Evolutionary conservation across 2,329 filamentous ascomycete species (phyloP), one percentile per base, ranked within the genome.

Genomic region (Ophiosphaerella korrae): DNA sequence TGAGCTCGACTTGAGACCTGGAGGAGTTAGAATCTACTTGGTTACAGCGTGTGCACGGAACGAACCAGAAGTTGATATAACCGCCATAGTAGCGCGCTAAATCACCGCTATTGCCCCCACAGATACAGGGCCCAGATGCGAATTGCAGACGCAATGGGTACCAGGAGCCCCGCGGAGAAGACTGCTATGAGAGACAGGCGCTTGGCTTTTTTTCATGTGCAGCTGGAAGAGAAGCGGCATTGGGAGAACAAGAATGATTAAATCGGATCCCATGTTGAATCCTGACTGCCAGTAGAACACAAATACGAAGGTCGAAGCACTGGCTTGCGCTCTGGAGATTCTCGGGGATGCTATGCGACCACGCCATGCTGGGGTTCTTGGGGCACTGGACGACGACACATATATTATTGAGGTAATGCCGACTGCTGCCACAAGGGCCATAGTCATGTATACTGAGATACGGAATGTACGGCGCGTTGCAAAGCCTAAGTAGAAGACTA

Each of bases 401-500:
- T 24, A 11, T 24, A 65, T 47, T 7, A 62, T 55, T 45, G 58
- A 58, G 6, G 41, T 35, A 8, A 60, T 42, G 31, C 51, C 57
- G 26, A 53, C 50, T 31, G 50, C 21, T 4, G 48, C 26, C 9
- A 64, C 56, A 31, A 62, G 38, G 7, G 26, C 48, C 6, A 64
- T 59, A n/a, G 48, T 48, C 11, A 53, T 48, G n/a, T 53, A 23
- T 7, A 64, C 56, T 4, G 66, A 43, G 12, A 52, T 43, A 6
- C 60, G 58, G 38, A 68, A 68, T 2, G 42, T 55, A 14, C 58
- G 49, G 14, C 56, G 50, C 12, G 64, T 62, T 5, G 64, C 63
- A 36, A 67, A 63, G 39, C 42, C 60, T 13, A 62, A 52, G 49
- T 68, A 68, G 44, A 68, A 68, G 2, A 55, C 46, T 1, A 68